Evolutionary conservation across 2,329 filamentous ascomycete genomes (phyloP).

Genomic region (Diaporthe ilicicola): DNA sequence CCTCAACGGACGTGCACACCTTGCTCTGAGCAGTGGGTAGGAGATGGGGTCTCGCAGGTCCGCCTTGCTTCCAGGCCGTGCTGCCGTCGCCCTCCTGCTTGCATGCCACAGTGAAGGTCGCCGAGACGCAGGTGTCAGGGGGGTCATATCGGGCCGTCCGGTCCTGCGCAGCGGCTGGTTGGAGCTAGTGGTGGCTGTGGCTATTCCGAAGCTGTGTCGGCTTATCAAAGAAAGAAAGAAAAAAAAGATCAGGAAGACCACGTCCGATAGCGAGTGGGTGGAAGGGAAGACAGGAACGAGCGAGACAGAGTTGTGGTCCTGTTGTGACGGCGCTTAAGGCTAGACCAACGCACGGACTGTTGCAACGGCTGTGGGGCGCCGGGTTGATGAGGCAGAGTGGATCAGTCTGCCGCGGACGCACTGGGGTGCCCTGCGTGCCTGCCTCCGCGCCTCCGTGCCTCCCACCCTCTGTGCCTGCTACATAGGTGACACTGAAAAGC

Average conservation of each 20-base stretch:
- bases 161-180: neutral
- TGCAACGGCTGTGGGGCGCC: constrained; percentile 14
- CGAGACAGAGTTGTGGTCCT: neutral
- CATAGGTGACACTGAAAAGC: neutral
- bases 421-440: neutral
- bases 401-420: neutral
- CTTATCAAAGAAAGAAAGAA: neutral
- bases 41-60: neutral
- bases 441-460: neutral
- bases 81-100: neutral
- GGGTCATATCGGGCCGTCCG: neutral
- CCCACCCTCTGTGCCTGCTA: neutral
- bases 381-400: constrained; percentile 11
- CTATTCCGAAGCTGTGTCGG: neutral
- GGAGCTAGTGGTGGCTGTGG: neutral
- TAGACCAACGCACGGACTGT: neutral
- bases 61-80: neutral
- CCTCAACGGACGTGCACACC: constrained; percentile 1
- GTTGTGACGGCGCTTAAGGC: neutral
- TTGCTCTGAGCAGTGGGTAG: neutral
- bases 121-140: neutral
- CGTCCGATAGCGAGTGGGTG: neutral
- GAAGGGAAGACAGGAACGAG: neutral
- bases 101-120: neutral
- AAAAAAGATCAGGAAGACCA: neutral